Evolutionary conservation across 148 eudicot genomes (phyloP), one percentile per base, ranked within the genome.

Genomic region (Cornus florida): DNA sequence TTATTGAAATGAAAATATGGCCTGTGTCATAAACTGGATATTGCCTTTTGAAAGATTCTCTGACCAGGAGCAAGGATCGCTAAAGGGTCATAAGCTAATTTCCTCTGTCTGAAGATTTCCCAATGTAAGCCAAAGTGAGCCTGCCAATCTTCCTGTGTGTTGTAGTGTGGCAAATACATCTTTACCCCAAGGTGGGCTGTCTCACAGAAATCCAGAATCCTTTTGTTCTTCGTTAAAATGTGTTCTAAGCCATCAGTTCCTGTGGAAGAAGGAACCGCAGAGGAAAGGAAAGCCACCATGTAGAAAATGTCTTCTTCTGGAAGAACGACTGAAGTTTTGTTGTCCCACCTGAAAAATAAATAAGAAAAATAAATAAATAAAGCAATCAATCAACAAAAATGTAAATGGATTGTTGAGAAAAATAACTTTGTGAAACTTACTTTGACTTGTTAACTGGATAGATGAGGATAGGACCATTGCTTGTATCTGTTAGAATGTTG

Each of bases 21-120:
- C 28, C 66, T 53, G 0, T 79, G 89, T 90, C 84, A 90, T 82
- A 83, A 89, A 79, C 83, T 68, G 5, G 91, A 79, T 80, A 73
- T 41, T 28, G 86, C 85, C 84, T 94, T 91, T 77, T 79, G 90
- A 78, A 95, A 95, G 72, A 96, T 92, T 73, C 85, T 84, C 56
- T 96, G 99, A 11, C 99, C 98, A 22, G 99, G 99, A 43, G 95
- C 92, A 68, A 92, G 95, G 71, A 96, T 91, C 14, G 98, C 90
- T 69, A 90, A 78, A 32, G 99, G 99, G 83, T 96, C 99, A 81
- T 92, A 96, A 17, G 83, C 85, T 69, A 82, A 80, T 86, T 96
- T 96, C 77, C 90, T 91, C 79, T 81, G 85, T 60, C 31, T 73
- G 76, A 96, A 91, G 46, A 66, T 68, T 74, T 92, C 86, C 99